Evolutionary conservation across 2,329 filamentous ascomycete genomes (phyloP), one percentile per base, ranked within the genome.

Genomic region (Truncatella angustata): DNA sequence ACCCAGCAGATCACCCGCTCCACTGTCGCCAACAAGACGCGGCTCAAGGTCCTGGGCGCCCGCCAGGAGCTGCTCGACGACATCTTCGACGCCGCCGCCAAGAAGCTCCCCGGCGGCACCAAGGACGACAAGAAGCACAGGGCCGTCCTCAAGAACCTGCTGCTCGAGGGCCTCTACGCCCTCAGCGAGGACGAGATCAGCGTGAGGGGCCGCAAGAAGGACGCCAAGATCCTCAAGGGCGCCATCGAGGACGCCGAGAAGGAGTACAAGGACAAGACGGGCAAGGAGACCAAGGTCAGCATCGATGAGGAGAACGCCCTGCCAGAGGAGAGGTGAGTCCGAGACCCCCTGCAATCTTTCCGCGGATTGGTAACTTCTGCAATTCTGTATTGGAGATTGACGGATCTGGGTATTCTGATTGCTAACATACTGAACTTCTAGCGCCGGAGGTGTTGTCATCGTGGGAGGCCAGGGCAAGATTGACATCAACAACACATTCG

Each of bases 1-100:
- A 93, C 91, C 58, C 94, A 97, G 82, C 94, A 99, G 78, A 97
- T 97, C 77, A 96, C 92, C 59, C 90, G 90, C 69, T 97, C 92
- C 58, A 97, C 92, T 57, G 87, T 97, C 57, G 84, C 92, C 75
- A 99, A 99, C 82, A 96, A 96, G 81, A 94, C 90, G 53, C 86
- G 94, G 56, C 86, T 99, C 73, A 87, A 88, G 70, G 87, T 99
- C 51, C 86, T 99, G 54, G 82, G 82, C 58, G 88, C 91, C 54
- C 84, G 92, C 64, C 94, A 99, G 80, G 88, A 93, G 73, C 78
- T 99, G 65, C 84, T 99, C 63, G 90, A 99, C 72, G 80, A 82
- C 58, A 86, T 99, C 69, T 99, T 97, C 70, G 88, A 95, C 70
- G 73, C 85, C 55, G 87, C 92, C 57, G 77, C 85, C 67, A 83